phyloP scores from a whole-genome alignment of 1,284 basidiomycete genomes.

The Lentinula novae-zelandiae region DNA sequence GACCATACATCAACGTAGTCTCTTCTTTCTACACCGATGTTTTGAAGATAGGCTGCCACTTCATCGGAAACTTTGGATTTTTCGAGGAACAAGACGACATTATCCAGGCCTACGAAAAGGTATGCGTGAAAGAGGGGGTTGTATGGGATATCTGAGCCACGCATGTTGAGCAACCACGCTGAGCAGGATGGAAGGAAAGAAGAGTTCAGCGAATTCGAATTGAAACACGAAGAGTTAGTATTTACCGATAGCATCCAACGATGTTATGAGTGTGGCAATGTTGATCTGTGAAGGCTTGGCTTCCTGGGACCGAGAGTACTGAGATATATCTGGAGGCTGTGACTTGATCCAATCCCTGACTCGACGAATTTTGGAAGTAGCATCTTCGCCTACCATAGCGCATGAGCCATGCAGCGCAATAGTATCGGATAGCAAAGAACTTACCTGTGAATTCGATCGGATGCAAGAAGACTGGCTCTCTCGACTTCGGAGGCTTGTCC shows the following conservation, averaged over 20 bases:
- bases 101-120: slow-evolving; percentile 64
- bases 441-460: slow-evolving; percentile 70
- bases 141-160: slow-evolving; percentile 83
- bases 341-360: slow-evolving; percentile 60
- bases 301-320: slow-evolving; percentile 51
- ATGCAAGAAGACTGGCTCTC: slow-evolving; percentile 72
- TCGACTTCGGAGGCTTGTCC: slow-evolving; percentile 66
- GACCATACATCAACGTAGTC: slow-evolving; percentile 82
- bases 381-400: slow-evolving; percentile 35
- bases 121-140: slow-evolving; percentile 89
- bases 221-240: slow-evolving; percentile 4
- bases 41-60: slow-evolving; percentile 54
- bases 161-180: slow-evolving; percentile 82
- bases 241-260: slow-evolving; percentile 61
- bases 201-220: background rate
- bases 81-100: slow-evolving; percentile 69
- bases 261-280: slow-evolving; percentile 61
- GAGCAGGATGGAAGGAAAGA: slow-evolving; percentile 15
- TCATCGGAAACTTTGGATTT: slow-evolving; percentile 52
- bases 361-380: slow-evolving; percentile 52
- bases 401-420: background rate
- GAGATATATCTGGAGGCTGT: slow-evolving; percentile 57
- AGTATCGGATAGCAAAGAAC: background rate
- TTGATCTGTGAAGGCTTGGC: slow-evolving; percentile 63
- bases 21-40: slow-evolving; percentile 53